phyloP scores from a whole-genome alignment of 192 early-diverging fungal species.

The Dissophora globulifera region DNA sequence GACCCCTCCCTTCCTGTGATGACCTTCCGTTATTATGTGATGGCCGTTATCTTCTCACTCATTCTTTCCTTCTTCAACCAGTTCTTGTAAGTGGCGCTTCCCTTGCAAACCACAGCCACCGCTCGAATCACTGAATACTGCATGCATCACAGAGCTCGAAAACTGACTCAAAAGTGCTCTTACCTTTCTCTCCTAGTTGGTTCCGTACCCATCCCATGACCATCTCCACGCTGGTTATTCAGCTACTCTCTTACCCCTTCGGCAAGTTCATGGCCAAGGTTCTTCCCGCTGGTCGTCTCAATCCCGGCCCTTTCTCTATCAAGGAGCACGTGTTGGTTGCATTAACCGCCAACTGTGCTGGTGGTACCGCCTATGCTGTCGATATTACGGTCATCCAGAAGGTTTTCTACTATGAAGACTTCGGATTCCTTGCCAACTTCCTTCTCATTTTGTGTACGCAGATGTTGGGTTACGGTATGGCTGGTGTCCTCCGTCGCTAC shows the following conservation, averaged over 20 bases:
- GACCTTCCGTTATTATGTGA: slow-evolving; percentile 62
- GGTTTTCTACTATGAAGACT: slow-evolving; percentile 64
- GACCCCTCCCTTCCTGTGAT: slow-evolving; percentile 58
- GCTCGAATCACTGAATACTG: slow-evolving; percentile 3
- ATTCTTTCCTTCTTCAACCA: slow-evolving; percentile 38
- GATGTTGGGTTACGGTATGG: slow-evolving; percentile 72
- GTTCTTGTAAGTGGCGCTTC: slow-evolving; percentile 38
- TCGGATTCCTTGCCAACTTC: slow-evolving; percentile 65
- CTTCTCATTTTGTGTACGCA: slow-evolving; percentile 67
- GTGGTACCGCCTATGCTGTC: slow-evolving; percentile 64
- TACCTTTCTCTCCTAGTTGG: slow-evolving; percentile 31
- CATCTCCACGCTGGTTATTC: slow-evolving; percentile 58
- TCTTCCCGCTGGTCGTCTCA: slow-evolving; percentile 55
- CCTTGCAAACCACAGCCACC: too few relatives aligned
- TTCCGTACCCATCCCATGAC: slow-evolving; percentile 58
- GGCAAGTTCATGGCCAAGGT: slow-evolving; percentile 56
- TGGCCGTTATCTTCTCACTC: slow-evolving; percentile 37
- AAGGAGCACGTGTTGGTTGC: slow-evolving; percentile 76
- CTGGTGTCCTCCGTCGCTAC: slow-evolving; percentile 79
- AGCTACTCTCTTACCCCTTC: slow-evolving; percentile 62
- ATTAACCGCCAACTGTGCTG: slow-evolving; percentile 63
- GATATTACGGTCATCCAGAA: slow-evolving; percentile 67
- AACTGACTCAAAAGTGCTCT: neutral
- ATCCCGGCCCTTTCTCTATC: slow-evolving; percentile 72
- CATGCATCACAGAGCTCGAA: neutral